phyloP scores from a whole-genome alignment of 192 early-diverging fungal genomes.

The Funneliformis geosporum region DNA sequence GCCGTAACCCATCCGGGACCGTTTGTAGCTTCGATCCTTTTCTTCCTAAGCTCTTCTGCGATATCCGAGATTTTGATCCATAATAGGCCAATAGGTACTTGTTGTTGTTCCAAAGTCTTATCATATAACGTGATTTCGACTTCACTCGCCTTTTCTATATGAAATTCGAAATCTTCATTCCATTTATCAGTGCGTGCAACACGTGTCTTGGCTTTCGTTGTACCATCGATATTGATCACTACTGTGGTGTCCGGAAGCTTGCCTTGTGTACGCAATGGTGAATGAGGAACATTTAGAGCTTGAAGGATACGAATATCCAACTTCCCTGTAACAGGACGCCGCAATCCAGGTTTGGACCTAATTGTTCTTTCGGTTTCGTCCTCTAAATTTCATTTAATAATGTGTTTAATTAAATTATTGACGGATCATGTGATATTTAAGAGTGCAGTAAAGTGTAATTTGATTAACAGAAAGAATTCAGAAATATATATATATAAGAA shows the following conservation, averaged over 20 bases:
- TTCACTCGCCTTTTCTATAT: constrained; percentile 88
- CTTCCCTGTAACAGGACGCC: constrained; percentile 72
- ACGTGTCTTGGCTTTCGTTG: constrained; percentile 71
- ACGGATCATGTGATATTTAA: no score
- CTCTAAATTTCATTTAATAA: not conserved
- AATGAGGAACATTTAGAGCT: constrained; percentile 60
- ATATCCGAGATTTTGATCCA: constrained; percentile 97
- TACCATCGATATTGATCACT: constrained; percentile 83
- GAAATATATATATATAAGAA: no score
- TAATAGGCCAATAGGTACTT: constrained; percentile 76
- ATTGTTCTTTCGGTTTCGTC: constrained; percentile 50
- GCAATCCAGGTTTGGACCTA: constrained; percentile 60
- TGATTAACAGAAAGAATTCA: no score
- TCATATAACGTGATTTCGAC: constrained; percentile 92
- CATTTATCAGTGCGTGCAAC: constrained; percentile 74
- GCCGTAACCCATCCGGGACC: constrained; percentile 58
- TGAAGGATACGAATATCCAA: constrained; percentile 66
- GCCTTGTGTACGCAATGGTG: constrained; percentile 52
- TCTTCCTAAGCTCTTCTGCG: constrained; percentile 80
- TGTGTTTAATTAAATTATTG: no score
- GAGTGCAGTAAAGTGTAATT: no score
- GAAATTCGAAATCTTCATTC: constrained; percentile 84
- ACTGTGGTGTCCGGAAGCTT: constrained; percentile 69
- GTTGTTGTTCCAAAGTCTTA: constrained; percentile 63
- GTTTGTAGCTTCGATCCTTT: constrained; percentile 62